phyloP scores from a whole-genome alignment of 805 yeast species.

The Lipomyces japonicus region DNA sequence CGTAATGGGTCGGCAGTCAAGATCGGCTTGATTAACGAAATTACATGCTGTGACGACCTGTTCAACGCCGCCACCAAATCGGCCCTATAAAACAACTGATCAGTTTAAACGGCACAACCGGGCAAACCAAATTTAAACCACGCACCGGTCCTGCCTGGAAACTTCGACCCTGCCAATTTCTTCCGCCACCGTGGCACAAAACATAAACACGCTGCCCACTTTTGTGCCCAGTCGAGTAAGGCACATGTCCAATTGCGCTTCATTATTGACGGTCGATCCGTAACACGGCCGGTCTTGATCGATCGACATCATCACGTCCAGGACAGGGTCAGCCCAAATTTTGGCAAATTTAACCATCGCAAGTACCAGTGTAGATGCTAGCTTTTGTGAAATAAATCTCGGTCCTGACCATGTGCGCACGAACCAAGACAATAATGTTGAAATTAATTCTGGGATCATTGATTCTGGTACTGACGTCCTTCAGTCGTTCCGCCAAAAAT shows the following conservation, averaged over 20 bases:
- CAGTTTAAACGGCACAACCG: too few species aligned
- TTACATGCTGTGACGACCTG: slow-evolving; percentile 3
- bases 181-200: slow-evolving; percentile 21
- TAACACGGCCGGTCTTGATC: not conserved
- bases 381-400: slow-evolving; percentile 19
- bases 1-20: not conserved
- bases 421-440: slow-evolving; percentile 19
- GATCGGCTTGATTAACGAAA: slow-evolving; percentile 5
- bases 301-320: slow-evolving; percentile 15
- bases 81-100: too few species aligned
- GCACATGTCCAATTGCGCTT: not conserved
- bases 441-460: slow-evolving; percentile 3
- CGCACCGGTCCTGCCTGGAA: slow-evolving; percentile 13
- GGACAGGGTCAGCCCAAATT: slow-evolving; percentile 20
- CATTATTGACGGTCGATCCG: not conserved
- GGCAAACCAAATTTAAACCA: not conserved
- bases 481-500: too few species aligned
- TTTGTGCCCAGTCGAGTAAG: not conserved
- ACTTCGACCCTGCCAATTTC: slow-evolving; percentile 23
- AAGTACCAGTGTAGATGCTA: slow-evolving; percentile 14
- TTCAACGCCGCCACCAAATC: not conserved
- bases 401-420: slow-evolving; percentile 16
- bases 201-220: slow-evolving; percentile 6
- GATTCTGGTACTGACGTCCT: too few species aligned
- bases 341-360: slow-evolving; percentile 12